Evolutionary conservation across 495 filamentous ascomycete species (phyloP), one percentile per base, ranked within the genome.

Genomic region (Penicillium roqueforti): DNA sequence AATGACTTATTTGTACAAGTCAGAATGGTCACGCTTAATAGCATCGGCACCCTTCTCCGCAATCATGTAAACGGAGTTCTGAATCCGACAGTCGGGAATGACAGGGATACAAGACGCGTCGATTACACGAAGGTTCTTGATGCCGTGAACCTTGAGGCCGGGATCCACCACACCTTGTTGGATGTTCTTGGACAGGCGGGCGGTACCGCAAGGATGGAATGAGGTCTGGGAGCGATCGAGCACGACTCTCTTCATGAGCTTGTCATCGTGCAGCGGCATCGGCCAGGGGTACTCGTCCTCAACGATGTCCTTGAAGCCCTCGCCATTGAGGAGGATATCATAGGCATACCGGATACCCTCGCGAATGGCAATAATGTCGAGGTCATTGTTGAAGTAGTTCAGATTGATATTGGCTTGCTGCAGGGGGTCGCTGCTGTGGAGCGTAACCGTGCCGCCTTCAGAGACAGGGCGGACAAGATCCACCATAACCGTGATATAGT

Each of bases 151-250:
- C 48, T 69, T 71, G n/a, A 83, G 75, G 50, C 69, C 58, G 23
- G 63, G 46, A 54, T 82, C 79, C 16, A 83, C 80, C 0, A 79
- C 80, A 10, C 46, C 81, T 44, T 81, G 68, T 6, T 66, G 29
- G 55, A 83, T 75, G 53, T 63, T 63, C 62, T 76, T 77, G 25
- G 71, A 69, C 38, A 84, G 67, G 40, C 81, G 75, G 4, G 68
- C 59, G 11, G 75, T 80, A 29, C 81, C 80, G 43, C 77, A 83
- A 13, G 80, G 80, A 59, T 81, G 79, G 68, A 81, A 83, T 1
- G 75, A 79, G 22, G 80, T 83, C 67, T 83, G 77, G 36, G 66
- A 73, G 14, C 79, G 68, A 53, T 81, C 80, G 49, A 83, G 62
- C 31, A 83, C 77, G 47, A 73, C 58, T 76, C 71, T 53, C 18